Percentiles rank a stretch among this genome's conserved stretches.
Conservation (phyloP, 768 basidiomycete species). For the Neoboletus subvelutipes region DNA sequence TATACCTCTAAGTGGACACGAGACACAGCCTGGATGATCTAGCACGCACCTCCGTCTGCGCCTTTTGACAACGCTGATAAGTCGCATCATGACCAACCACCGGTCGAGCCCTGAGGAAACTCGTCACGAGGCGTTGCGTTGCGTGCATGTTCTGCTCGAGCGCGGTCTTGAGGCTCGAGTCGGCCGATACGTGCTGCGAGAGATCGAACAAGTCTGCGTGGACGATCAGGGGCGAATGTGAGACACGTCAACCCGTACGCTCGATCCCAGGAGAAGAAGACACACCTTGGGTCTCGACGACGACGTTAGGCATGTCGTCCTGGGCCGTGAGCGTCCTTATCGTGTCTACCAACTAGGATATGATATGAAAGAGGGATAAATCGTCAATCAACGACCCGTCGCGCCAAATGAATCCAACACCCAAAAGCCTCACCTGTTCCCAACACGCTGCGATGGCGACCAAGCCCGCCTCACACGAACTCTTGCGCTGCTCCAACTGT, state of each 20-base stretch:
- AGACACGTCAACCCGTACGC: background rate
- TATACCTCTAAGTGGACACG: slow-evolving; percentile 29
- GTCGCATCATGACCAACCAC: slow-evolving; percentile 38
- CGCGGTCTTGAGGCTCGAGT: slow-evolving; percentile 37
- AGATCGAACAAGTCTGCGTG: slow-evolving; percentile 32
- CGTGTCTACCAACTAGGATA: slow-evolving; percentile 60
- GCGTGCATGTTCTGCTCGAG: slow-evolving; percentile 56
- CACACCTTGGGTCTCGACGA: slow-evolving; percentile 44
- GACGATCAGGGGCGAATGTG: background rate
- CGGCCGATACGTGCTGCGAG: slow-evolving; percentile 32
- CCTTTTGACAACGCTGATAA: slow-evolving; percentile 49
- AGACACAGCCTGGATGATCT: background rate
- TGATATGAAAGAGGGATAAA: slow-evolving; percentile 1
- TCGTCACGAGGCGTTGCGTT: slow-evolving; percentile 58
- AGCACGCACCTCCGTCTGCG: slow-evolving; percentile 58
- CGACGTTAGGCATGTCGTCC: slow-evolving; percentile 46
- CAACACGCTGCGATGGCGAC: slow-evolving; percentile 78
- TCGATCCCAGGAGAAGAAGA: background rate
- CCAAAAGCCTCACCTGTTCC: slow-evolving; percentile 57
- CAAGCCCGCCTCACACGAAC: slow-evolving; percentile 66
- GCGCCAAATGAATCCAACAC: too few relatives aligned
- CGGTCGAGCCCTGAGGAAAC: slow-evolving; percentile 44
- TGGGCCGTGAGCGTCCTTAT: slow-evolving; percentile 58
- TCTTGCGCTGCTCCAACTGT: slow-evolving; percentile 64
- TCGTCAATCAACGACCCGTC: background rate